Conservation (phyloP, 2,329 filamentous ascomycete genomes). For the Penicillium sp. region DNA sequence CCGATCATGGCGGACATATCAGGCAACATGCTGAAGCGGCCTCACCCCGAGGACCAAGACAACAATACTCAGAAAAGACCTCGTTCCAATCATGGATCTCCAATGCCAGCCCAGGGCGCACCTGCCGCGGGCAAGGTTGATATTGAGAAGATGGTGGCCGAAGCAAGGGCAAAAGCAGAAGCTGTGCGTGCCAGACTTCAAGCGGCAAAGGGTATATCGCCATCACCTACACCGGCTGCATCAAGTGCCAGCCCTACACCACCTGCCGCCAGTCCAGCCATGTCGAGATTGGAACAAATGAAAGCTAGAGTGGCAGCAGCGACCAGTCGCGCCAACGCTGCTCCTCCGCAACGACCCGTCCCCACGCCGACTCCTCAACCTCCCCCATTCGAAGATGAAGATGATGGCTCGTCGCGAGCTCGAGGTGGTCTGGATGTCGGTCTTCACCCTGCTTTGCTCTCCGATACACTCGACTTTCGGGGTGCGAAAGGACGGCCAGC, state of each 20-base stretch:
- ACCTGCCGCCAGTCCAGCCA: slow-evolving; percentile 40
- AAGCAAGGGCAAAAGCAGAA: slow-evolving; percentile 42
- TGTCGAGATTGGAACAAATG: slow-evolving; percentile 64
- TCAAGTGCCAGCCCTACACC: slow-evolving; percentile 31
- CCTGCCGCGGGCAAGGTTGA: slow-evolving; percentile 33
- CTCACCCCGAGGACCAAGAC: slow-evolving; percentile 42
- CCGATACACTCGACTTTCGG: slow-evolving; percentile 42
- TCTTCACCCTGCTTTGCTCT: slow-evolving; percentile 64
- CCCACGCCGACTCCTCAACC: slow-evolving; percentile 32
- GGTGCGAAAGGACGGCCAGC: slow-evolving; percentile 37
- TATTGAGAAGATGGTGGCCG: slow-evolving; percentile 42
- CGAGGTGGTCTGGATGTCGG: slow-evolving; percentile 65
- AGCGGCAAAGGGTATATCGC: too few species aligned
- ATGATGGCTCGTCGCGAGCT: slow-evolving; percentile 43
- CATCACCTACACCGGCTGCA: slow-evolving; percentile 21
- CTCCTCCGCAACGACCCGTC: slow-evolving; percentile 41
- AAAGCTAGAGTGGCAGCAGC: slow-evolving; percentile 72
- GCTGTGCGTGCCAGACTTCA: slow-evolving; percentile 41
- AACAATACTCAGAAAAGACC: slow-evolving; percentile 40
- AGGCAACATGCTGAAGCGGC: slow-evolving; percentile 41
- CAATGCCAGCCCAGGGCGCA: slow-evolving; percentile 33
- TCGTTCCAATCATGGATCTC: slow-evolving; percentile 45
- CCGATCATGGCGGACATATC: slow-evolving; percentile 39
- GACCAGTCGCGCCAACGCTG: slow-evolving; percentile 44
- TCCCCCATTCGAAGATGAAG: slow-evolving; percentile 41